Evolutionary conservation across 805 yeast species (phyloP), one percentile per base, ranked within the genome.

Genomic region (Dipodascus albidus): DNA sequence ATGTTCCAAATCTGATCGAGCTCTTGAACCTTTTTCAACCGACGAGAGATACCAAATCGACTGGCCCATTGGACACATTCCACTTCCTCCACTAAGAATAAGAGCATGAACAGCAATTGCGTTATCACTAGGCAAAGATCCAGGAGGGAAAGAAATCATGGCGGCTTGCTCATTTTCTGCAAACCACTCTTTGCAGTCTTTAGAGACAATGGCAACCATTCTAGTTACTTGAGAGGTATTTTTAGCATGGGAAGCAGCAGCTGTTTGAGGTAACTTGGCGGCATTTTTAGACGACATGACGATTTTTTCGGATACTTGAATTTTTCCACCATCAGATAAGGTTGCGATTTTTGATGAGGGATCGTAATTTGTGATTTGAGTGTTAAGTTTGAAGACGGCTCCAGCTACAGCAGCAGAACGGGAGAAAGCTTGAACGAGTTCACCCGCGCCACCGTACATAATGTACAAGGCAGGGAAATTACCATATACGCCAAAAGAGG

Each of bases 351-450:
- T 83, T 27, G 79, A 71, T 23, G 67, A 70, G 35, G 83, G 80
- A 65, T 91, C 91, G 69, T 73, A 88, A 38, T 80, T 78, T 3
- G 70, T 70, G 52, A 91, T 68, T 42, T 75, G 71, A 15, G 93
- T 83, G 64, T 83, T 81, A 53, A 91, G 74, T 67, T 89, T 88
- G 70, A 93, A 91, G 33, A 95, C 87, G 53, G 97, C 85, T 53
- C 98, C 98, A 19, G 93, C 98, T 57, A 91, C 98, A 14, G 99
- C 99, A 2, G 98, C 98, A 54, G 95, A 85, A 61, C 99, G 78
- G 70, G 97, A 91, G 68, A 93, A 91, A 1, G 97, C 99, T 71
- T 91, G 99, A 15, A 96, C 83, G 23, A 91, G 73, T 69, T 91
- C 99, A 52, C 98, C 96, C 0, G 96, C 90, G 1, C 96, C 95